phyloP scores from a whole-genome alignment of 768 basidiomycete species.

The Russula earlei region DNA sequence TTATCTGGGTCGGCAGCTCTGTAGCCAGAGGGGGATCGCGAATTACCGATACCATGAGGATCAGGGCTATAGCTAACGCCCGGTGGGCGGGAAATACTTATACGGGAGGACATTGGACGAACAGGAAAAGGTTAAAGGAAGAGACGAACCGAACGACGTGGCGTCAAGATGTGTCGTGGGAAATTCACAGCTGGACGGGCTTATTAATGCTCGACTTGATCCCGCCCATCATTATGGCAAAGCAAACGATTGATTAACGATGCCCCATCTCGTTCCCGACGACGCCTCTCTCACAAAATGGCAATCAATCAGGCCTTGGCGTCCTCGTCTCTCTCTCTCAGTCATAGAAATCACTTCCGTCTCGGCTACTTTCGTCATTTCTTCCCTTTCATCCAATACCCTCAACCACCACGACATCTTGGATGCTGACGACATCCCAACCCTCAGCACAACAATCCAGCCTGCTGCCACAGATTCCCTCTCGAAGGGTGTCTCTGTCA shows the following conservation, averaged over 20 bases:
- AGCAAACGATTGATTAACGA: neutral
- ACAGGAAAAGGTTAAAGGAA: neutral
- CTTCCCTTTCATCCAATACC: slow-evolving; percentile 31
- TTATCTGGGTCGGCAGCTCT: slow-evolving; percentile 74
- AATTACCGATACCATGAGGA: slow-evolving; percentile 74
- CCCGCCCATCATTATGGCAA: no score
- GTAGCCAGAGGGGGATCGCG: slow-evolving; percentile 60
- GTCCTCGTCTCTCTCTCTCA: slow-evolving; percentile 55
- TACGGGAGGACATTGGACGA: slow-evolving; percentile 62
- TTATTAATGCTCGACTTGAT: neutral
- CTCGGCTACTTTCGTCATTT: slow-evolving; percentile 71
- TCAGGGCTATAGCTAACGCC: slow-evolving; percentile 47
- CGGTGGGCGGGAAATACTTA: slow-evolving; percentile 68
- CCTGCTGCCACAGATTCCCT: slow-evolving; percentile 44
- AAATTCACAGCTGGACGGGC: neutral
- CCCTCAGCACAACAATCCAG: slow-evolving; percentile 5
- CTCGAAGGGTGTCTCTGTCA: slow-evolving; percentile 65
- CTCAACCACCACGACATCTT: slow-evolving; percentile 21
- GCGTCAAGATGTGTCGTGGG: neutral
- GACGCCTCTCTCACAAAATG: slow-evolving; percentile 29
- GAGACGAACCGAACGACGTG: neutral
- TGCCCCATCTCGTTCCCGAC: neutral
- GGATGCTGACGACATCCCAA: slow-evolving; percentile 27
- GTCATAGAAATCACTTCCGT: slow-evolving; percentile 81
- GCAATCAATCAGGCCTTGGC: slow-evolving; percentile 72